These are phyloP conservation scores for Turritis glabra DNA, from an alignment of 345 rosid species.

Conservation along the genomic window DNA sequence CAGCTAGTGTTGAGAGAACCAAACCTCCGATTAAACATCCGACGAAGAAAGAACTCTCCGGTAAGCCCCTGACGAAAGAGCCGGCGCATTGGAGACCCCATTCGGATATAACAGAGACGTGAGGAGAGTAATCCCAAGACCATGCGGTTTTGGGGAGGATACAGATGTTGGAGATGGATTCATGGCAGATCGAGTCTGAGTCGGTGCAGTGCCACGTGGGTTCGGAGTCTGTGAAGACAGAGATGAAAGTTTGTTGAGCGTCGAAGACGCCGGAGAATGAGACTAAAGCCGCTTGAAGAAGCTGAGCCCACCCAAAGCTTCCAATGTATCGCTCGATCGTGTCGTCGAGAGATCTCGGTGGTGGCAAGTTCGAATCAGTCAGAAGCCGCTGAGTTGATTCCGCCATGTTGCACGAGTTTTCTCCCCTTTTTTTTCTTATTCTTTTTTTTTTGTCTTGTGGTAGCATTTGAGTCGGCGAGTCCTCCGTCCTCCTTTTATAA, in stretches of 20 bases:
- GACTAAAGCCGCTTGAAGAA: slow-evolving; percentile 53
- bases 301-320: slow-evolving; percentile 44
- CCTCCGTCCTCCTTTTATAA: slow-evolving; percentile 4
- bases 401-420: slow-evolving; percentile 25
- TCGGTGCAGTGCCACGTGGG: slow-evolving; percentile 59
- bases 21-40: slow-evolving; percentile 64
- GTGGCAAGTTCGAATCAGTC: slow-evolving; percentile 21
- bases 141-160: slow-evolving; percentile 45
- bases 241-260: slow-evolving; percentile 67
- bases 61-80: slow-evolving; percentile 51
- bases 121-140: slow-evolving; percentile 49
- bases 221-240: slow-evolving; percentile 56
- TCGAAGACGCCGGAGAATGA: slow-evolving; percentile 58
- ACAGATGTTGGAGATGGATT: slow-evolving; percentile 41
- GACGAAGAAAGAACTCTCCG: slow-evolving; percentile 60
- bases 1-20: slow-evolving; percentile 51
- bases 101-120: slow-evolving; percentile 52
- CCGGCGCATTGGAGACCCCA: slow-evolving; percentile 56
- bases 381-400: slow-evolving; percentile 35
- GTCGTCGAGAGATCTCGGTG: slow-evolving; percentile 34
- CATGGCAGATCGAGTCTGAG: slow-evolving; percentile 24
- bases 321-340: slow-evolving; percentile 36
- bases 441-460: background rate
- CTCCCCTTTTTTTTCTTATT: background rate
- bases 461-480: slow-evolving; percentile 9